These are phyloP conservation scores for Trichoderma brevicompactum DNA, from an alignment of 2,329 filamentous ascomycete genomes.

Conservation along the genomic window DNA sequence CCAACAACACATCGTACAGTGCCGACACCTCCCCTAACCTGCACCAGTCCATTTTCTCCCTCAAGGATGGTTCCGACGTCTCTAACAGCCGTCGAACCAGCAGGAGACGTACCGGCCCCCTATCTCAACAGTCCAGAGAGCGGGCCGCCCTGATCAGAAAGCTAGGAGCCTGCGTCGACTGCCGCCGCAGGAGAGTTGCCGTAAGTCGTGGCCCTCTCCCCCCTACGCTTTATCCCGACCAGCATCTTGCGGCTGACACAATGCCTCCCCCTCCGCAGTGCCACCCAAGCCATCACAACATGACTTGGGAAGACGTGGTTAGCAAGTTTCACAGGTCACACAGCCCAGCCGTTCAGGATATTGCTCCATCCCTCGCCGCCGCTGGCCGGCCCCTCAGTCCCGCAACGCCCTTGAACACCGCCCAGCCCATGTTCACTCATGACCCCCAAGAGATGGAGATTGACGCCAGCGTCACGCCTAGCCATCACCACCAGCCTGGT, in stretches of 20 bases:
- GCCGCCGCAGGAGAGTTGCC: conserved; percentile 60
- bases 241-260: conserved; percentile 11
- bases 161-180: conserved; percentile 61
- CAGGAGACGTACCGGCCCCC: conserved; percentile 62
- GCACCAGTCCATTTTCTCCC: conserved; percentile 58
- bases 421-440: conserved; percentile 47
- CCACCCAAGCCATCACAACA: conserved; percentile 62
- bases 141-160: conserved; percentile 64
- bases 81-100: conserved; percentile 59
- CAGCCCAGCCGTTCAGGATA: conserved; percentile 56
- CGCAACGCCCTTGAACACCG: conserved; percentile 45
- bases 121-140: conserved; percentile 62
- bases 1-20: conserved; percentile 56
- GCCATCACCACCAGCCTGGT: conserved; percentile 42
- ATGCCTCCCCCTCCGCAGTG: conserved; percentile 48
- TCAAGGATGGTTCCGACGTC: conserved; percentile 60
- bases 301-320: conserved; percentile 64
- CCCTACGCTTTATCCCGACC: not conserved
- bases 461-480: conserved; percentile 44
- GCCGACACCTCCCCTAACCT: conserved; percentile 56
- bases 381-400: conserved; percentile 54
- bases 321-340: conserved; percentile 58
- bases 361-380: conserved; percentile 48
- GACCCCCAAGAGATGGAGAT: conserved; percentile 61
- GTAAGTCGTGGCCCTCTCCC: conserved; percentile 48